Evolutionary conservation across 1,284 basidiomycete species (phyloP), one percentile per base, ranked within the genome.

Genomic region (Trametes sp.): DNA sequence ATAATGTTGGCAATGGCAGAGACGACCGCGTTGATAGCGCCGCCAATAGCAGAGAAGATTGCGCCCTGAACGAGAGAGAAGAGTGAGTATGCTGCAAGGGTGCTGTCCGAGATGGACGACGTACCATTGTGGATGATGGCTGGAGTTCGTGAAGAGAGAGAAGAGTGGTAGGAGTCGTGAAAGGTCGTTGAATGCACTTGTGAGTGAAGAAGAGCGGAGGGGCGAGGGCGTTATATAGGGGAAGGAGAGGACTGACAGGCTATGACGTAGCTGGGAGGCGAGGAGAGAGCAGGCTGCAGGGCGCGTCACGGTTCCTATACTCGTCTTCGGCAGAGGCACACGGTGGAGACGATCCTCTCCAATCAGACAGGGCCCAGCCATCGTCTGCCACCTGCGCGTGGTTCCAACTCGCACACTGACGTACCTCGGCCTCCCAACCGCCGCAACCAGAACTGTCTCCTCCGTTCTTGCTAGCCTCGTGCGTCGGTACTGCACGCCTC

Each of bases 11-110:
- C 86, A 57, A 89, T 85, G 21, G 84, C 87, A 57, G 80, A 80
- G 70, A 89, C 80, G 61, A 89, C 73, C 63, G 83, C 76, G 58
- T 82, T 84, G 63, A 89, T 84, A 29, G 80, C 86, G 56, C 73
- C 67, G 24, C 84, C 87, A 57, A 88, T 88, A 44, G 87, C 82
- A 69, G 85, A 87, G 70, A 88, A 76, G 50, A 88, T 79, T n/a
- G 85, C 80, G 38, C 87, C 87, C 87, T 88, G 63, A 7, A 49
- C 6, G 6, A 26, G 7, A 1, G 31, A 36, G 31, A 21, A 38
- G 0, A 14, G 11, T 54, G 21, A 59, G 44, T 9, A 42, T 16
- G 21, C 36, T 24, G 26, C 1, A 31, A 19, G 1, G 10, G 13
- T 24, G 2, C 16, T 10, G 38, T 36, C 44, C 23, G 21, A 9